Conservation (phyloP, 208 protist genomes). For the Trypanosomatidae sp. region DNA sequence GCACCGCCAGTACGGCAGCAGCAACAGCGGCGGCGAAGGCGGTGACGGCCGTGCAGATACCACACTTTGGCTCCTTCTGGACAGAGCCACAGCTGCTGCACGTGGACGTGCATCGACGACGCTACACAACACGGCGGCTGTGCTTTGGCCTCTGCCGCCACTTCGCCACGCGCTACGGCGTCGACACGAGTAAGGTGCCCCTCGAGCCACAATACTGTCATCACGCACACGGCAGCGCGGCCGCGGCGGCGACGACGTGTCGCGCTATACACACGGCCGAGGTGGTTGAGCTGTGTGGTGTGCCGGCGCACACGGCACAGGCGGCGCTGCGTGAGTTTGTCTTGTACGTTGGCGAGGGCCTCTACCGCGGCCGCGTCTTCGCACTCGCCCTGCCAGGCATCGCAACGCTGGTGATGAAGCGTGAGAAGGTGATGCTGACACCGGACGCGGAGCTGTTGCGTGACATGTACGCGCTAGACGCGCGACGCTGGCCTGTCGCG, state of each 20-base stretch:
- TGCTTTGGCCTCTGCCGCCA: constrained; percentile 27
- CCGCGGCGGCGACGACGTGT: constrained; percentile 11
- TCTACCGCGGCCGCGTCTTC: constrained; percentile 52
- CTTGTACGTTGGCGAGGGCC: constrained; percentile 67
- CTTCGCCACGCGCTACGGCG: constrained; percentile 30
- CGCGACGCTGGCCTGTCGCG: constrained; percentile 45
- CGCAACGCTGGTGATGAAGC: constrained; percentile 42
- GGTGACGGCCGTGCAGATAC: constrained; percentile 26
- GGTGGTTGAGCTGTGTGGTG: constrained; percentile 37
- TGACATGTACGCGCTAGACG: constrained; percentile 61
- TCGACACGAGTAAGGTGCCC: constrained; percentile 20
- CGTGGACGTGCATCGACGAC: constrained; percentile 13
- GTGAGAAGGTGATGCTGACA: constrained; percentile 31
- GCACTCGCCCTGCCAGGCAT: constrained; percentile 48
- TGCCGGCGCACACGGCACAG: constrained; percentile 44
- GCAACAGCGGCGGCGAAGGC: too few species aligned
- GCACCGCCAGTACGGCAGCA: too few species aligned
- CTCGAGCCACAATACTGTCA: too few species aligned
- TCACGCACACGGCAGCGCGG: constrained; percentile 5
- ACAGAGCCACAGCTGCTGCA: constrained; percentile 24
- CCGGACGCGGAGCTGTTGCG: constrained; percentile 30
- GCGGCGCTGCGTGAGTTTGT: constrained; percentile 72
- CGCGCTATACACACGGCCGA: constrained; percentile 35
- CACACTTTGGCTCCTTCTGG: constrained; percentile 53
- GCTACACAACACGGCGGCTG: constrained; percentile 20